Evolutionary conservation across 192 early-diverging fungal genomes (phyloP), one percentile per base, ranked within the genome.

Genomic region (Spizellomyces sp.): DNA sequence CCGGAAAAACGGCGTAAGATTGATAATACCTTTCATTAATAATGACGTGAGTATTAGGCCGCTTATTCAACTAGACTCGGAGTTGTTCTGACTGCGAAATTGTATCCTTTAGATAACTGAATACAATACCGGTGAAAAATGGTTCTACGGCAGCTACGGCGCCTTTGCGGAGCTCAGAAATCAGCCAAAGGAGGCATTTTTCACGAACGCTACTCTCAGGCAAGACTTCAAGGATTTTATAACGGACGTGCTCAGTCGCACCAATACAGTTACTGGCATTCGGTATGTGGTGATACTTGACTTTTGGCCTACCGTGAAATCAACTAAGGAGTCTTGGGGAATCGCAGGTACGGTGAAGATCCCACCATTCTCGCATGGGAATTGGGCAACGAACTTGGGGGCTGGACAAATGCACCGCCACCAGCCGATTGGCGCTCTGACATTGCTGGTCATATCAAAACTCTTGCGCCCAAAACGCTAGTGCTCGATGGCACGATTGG

Each of bases 1-100:
- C 5, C 9, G 65, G 17, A 46, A 69, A 5, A 45, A 71, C 17
- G 47, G 67, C 8, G 69, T 84, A 8, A 36, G 76, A 42, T 22
- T 84, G 5, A 75, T 84, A 17, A 69, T 84, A 15, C 83, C 83
- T 12, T 66, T 84, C 45, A 74, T 84, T 66, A 81, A 84, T 69
- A 71, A 81, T 52, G 44, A 65, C 6, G 63, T 48, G 15, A 48
- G 63, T 65, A 4, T n/a, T 46, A 0, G 63, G 15, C 15, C n/a
- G 4, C 45, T 27, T 27, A 17, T 6, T 41, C 6, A 61, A 27
- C 3, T 61, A 42, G 5, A 27, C 14, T 54, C 50, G 50, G 12
- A 54, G 2, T 54, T n/a, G 17, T 54, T n/a, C 17, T 61, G 59
- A 27, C 36, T 41, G 42, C 59, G 17, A 7, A 56, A 4, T 6